Base-by-base conservation (phyloP, 1,284 basidiomycete genomes). In the Tranzscheliella williamsii region DNA sequence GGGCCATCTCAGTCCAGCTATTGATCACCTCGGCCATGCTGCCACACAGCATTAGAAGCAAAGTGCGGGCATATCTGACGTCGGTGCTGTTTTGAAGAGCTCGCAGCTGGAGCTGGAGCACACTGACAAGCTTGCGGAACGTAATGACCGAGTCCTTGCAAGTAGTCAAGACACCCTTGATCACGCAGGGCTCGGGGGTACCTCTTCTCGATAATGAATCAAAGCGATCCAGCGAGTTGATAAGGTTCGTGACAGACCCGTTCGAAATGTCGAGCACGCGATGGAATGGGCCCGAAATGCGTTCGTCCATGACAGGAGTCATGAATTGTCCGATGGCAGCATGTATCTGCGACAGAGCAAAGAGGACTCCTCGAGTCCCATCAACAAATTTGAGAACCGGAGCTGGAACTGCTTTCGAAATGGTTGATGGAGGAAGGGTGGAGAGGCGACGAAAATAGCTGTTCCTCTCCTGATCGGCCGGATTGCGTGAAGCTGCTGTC, bases 271-370 rank as follows among this genome's bases (percentile, higher is more conserved):
- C 64, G 24, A 73, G 61, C 18, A 70, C 45, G 15, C 67, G 52
- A 33, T 68, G 60, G 24, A 72, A 72, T 21, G 66, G 69, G 11
- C 54, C 45, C 21, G 64, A 11, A 24, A 95, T 78, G n/a, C 90
- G 85, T 54, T 93, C 91, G 71, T 93, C 88, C 42, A 87, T 86
- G 18, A 88, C 88, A 64, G 90, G 89, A 13, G 87, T 83, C 38
- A 89, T 87, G 79, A 94, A 95, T 70, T 95, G 90, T 49, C 90
- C 86, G 21, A 99, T 81, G 0, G 90, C 87, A 54, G 91, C 86
- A 74, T 96, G 89, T 23, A 97, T 85, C 79, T 97, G 93, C 23
- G 90, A 91, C 45, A 94, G 83, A 2, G 91, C 88, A 75, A 96
- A 98, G 17, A 97, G 83, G 35, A 98, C 86, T 12, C 90, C 92